These are phyloP conservation scores for Neocatenulostroma microsporum DNA, from an alignment of 2,329 filamentous ascomycete genomes.

Conservation along the genomic window DNA sequence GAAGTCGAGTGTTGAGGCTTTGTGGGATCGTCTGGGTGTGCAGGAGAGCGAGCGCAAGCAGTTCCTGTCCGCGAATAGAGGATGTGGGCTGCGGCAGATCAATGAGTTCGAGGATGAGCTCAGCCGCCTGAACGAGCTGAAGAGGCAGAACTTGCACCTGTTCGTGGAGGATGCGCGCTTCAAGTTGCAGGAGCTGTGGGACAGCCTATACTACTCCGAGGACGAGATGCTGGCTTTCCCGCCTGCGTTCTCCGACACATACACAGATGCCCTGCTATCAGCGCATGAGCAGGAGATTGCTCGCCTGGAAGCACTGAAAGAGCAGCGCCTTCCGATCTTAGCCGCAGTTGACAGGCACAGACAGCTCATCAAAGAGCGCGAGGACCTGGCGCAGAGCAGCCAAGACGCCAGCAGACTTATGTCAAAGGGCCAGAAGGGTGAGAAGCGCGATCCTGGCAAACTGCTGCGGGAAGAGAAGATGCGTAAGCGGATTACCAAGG, in stretches of 20 bases:
- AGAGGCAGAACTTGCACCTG: constrained; percentile 86
- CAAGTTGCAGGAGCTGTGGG: constrained; percentile 92
- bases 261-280: constrained; percentile 88
- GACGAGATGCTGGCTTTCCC: constrained; percentile 99
- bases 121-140: constrained; percentile 76
- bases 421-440: constrained; percentile 83
- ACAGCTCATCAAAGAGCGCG: constrained; percentile 72
- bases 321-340: constrained; percentile 79
- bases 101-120: constrained; percentile 96
- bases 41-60: constrained; percentile 74
- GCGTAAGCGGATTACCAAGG: constrained; percentile 93
- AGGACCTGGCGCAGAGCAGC: constrained; percentile 81
- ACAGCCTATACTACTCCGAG: constrained; percentile 85
- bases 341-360: constrained; percentile 77
- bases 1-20: constrained; percentile 64
- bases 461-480: constrained; percentile 95
- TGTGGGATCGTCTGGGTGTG: constrained; percentile 83
- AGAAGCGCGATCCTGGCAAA: constrained; percentile 89
- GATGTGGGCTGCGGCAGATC: constrained; percentile 82
- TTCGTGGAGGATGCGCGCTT: constrained; percentile 92
- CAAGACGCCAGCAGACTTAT: constrained; percentile 92
- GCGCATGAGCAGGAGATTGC: constrained; percentile 88
- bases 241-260: constrained; percentile 84
- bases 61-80: constrained; percentile 80
- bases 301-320: constrained; percentile 70